phyloP scores from a whole-genome alignment of 1,284 basidiomycete species.

The Pseudozyma sp. region DNA sequence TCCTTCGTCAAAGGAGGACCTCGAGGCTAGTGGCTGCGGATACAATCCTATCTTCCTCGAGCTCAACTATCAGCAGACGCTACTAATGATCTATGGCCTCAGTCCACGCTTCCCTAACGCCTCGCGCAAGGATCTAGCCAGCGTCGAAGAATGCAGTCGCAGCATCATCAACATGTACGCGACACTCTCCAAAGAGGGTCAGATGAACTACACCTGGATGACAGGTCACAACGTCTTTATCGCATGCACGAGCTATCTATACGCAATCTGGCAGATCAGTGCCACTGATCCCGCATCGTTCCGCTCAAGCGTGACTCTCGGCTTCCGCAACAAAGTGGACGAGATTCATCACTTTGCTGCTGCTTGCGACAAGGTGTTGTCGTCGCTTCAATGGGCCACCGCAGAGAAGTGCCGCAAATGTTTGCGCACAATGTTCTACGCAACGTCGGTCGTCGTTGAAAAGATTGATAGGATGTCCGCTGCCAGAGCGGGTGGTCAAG shows the following conservation, averaged over 20 bases:
- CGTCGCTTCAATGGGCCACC: constrained; percentile 48
- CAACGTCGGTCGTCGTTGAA: constrained; percentile 44
- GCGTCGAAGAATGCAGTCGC: constrained; percentile 50
- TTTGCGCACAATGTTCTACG: constrained; percentile 49
- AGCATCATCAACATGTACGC: constrained; percentile 58
- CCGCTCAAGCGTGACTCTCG: constrained; percentile 35
- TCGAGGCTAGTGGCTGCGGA: constrained; percentile 42
- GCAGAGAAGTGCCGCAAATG: constrained; percentile 53
- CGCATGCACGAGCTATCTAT: constrained; percentile 46
- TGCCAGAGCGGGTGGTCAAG: constrained; percentile 1
- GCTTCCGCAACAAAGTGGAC: constrained; percentile 46
- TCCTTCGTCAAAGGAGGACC: constrained; percentile 42
- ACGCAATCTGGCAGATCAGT: constrained; percentile 51
- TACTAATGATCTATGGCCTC: constrained; percentile 50
- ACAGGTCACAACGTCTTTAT: constrained; percentile 52
- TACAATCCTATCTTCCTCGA: constrained; percentile 56
- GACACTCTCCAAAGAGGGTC: constrained; percentile 46
- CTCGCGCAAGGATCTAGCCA: constrained; percentile 41
- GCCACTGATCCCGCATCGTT: constrained; percentile 40
- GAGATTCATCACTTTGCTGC: constrained; percentile 51
- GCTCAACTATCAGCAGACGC: constrained; percentile 55
- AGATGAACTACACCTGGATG: constrained; percentile 56
- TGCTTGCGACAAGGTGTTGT: constrained; percentile 45
- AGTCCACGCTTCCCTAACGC: constrained; percentile 50
- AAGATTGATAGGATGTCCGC: constrained; percentile 41